phyloP scores from a whole-genome alignment of 116 monocot genomes.

The Phalaenopsis hybrid region DNA sequence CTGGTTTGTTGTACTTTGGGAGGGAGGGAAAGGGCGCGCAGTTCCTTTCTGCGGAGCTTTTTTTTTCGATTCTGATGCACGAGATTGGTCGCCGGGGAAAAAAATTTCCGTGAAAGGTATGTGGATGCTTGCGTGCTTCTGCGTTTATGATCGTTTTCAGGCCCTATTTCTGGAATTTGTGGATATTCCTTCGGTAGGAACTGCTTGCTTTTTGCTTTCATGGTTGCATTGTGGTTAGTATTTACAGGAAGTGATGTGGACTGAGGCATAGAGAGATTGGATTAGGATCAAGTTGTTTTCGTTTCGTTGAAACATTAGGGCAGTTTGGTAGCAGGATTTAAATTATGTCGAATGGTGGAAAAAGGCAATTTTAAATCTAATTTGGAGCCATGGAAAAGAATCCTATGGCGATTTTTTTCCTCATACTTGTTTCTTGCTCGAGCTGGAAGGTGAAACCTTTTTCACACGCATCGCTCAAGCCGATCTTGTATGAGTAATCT shows the following conservation, averaged over 20 bases:
- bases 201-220: neutral
- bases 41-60: neutral
- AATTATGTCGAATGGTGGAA: neutral
- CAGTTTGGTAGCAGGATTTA: neutral
- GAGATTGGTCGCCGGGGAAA: neutral
- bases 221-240: no score
- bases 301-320: neutral
- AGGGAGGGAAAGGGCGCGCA: neutral
- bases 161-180: neutral
- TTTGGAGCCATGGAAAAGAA: neutral
- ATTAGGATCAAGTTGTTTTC: neutral
- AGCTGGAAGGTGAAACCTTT: no score
- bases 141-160: neutral
- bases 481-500: no score
- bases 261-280: no score
- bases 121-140: neutral
- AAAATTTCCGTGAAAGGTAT: neutral
- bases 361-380: neutral
- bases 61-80: no score
- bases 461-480: no score
- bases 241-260: no score
- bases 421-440: neutral
- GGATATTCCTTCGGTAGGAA: neutral
- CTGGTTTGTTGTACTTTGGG: neutral
- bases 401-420: neutral